Conservation (phyloP, 306 rosid species). For the Cicer yamashitae region DNA sequence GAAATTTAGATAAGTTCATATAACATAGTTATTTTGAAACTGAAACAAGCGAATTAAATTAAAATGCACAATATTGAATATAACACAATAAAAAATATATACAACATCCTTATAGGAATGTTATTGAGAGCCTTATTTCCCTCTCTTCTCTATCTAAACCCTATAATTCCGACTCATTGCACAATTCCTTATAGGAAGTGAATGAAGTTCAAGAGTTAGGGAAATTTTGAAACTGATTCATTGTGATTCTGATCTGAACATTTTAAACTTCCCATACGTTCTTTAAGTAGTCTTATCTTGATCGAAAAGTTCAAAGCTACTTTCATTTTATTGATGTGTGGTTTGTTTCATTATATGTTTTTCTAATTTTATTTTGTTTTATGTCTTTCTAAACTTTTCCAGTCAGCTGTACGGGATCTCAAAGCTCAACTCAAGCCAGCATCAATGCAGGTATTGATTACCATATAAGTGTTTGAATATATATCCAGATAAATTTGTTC, state of each 20-base stretch:
- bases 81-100: background rate
- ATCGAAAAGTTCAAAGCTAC: constrained; percentile 15
- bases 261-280: constrained; percentile 29
- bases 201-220: background rate
- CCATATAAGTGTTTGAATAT: background rate
- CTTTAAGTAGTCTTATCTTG: background rate
- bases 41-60: background rate
- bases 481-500: constrained; percentile 13
- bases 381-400: constrained; percentile 43
- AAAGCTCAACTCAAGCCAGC: constrained; percentile 91
- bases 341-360: background rate
- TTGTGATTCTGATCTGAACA: constrained; percentile 31
- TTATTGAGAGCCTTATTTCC: background rate
- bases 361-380: constrained; percentile 16
- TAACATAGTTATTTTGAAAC: background rate
- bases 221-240: constrained; percentile 31
- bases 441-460: constrained; percentile 82
- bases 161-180: no score
- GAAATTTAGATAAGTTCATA: background rate
- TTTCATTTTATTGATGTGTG: constrained; percentile 22
- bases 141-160: background rate
- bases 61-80: background rate
- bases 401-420: constrained; percentile 91
- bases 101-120: background rate
- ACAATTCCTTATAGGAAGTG: constrained; percentile 1